A percentile compares a stretch with the other conserved stretches of the same genome.
Conservation (phyloP, 441 rosid genomes). For the Gossypium lobatum region DNA sequence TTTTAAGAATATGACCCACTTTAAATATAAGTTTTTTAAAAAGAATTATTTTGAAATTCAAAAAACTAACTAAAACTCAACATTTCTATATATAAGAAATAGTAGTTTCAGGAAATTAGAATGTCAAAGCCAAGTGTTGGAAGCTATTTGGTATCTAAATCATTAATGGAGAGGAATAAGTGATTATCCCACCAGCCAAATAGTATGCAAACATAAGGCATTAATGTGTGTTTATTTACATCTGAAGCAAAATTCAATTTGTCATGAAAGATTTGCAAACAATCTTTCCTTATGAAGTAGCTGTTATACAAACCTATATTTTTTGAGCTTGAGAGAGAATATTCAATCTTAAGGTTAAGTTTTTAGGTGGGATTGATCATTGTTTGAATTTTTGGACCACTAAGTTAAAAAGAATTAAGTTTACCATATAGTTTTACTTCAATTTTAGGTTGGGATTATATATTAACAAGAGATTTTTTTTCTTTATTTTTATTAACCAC, state of each 20-base stretch:
- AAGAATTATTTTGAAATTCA: no score
- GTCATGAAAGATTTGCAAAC: background rate
- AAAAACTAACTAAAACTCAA: no score
- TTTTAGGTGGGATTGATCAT: background rate
- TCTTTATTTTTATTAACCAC: no score
- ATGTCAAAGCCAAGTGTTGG: background rate
- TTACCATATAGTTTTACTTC: no score
- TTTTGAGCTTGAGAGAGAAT: background rate
- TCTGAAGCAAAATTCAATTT: conserved; percentile 8
- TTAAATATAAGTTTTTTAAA: no score
- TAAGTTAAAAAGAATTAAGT: no score
- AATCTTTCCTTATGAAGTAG: background rate
- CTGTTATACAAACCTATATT: background rate
- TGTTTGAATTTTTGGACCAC: background rate
- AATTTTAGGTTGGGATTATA: no score
- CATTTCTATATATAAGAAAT: no score
- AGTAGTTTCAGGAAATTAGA: no score
- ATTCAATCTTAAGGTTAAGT: background rate
- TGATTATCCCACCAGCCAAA: background rate
- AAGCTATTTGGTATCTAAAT: background rate
- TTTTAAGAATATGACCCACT: no score
- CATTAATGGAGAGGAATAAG: background rate
- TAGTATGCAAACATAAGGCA: background rate
- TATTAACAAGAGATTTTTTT: no score
- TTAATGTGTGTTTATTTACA: background rate